Evolutionary conservation across 106 monocot species (phyloP), one percentile per base, ranked within the genome.

Genomic region (Cymbidium sinense): DNA sequence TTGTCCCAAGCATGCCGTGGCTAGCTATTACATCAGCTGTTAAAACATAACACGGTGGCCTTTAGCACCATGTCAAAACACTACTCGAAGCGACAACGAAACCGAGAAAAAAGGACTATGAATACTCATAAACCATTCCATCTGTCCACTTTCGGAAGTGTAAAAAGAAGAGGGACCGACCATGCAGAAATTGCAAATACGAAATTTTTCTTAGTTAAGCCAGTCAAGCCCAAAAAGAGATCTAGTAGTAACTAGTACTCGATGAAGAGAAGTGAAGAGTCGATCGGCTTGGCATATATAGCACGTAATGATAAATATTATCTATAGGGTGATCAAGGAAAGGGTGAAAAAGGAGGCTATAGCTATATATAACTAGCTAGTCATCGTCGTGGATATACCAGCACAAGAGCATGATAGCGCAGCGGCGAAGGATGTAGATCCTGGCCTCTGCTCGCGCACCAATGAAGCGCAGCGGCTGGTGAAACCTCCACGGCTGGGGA

Each of bases 381-480:
- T 92, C 89, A n/a, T 92, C 91, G 18, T 83, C 91, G 21, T 85
- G 86, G 77, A 92, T 89, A 55, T 92, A 92, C 84, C 81, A 92
- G 87, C 91, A 92, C 64, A 89, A 81, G 11, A 92, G 83, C 88
- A 92, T 92, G 50, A 86, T 89, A 58, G 88, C 91, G 73, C 91
- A 92, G 50, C 91, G 88, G 58, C 91, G 89, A 55, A 92, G 81
- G 76, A 92, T 92, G 83, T 92, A 92, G 34, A 92, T 85, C 83
- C 89, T 89, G n/a, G 86, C 7, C 86, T 78, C 78, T 92, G 91
- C 87, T 92, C 91, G 81, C 87, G 89, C 36, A 85, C 86, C n/a
- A 92, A 77, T 8, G 78, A 28, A 21, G 85, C 76, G 79, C 88
- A 89, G 41, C 91, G 82, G 65, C 85, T 20, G 13, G 81, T 75